These are phyloP conservation scores for Suillus paluster DNA, from an alignment of 768 basidiomycete species.

Conservation along the genomic window DNA sequence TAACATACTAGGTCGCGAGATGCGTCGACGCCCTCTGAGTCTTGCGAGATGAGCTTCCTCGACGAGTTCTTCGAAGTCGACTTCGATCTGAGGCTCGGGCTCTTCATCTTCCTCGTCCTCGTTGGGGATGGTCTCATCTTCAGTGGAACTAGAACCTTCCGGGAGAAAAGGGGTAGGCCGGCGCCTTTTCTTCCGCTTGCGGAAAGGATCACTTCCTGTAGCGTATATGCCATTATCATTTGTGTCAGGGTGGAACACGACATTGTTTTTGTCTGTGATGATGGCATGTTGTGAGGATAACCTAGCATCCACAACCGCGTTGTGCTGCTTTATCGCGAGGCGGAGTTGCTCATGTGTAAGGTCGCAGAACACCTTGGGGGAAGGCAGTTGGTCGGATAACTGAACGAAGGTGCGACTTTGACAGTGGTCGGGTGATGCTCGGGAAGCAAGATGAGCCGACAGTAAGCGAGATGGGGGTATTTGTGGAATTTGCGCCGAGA, in stretches of 20 bases:
- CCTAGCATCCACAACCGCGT: not conserved
- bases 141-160: not conserved
- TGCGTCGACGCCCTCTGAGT: not conserved
- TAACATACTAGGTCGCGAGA: not conserved
- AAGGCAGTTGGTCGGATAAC: not conserved
- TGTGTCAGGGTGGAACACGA: slow-evolving; percentile 20
- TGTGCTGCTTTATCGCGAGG: slow-evolving; percentile 9
- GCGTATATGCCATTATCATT: slow-evolving; percentile 21
- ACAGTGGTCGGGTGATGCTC: too few relatives aligned
- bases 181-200: slow-evolving; percentile 6
- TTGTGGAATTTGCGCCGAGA: not conserved
- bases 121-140: not conserved
- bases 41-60: slow-evolving; percentile 2
- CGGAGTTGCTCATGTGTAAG: slow-evolving; percentile 4
- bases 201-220: slow-evolving; percentile 10
- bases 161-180: not conserved
- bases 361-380: slow-evolving; percentile 5
- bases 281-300: not conserved
- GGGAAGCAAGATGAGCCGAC: not conserved
- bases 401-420: not conserved
- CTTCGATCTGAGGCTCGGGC: not conserved
- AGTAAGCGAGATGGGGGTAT: not conserved
- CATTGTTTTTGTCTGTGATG: slow-evolving; percentile 9
- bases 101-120: slow-evolving; percentile 5
- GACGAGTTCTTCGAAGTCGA: slow-evolving; percentile 3